phyloP scores from a whole-genome alignment of 2,329 filamentous ascomycete genomes.

The Verticillium isaacii region DNA sequence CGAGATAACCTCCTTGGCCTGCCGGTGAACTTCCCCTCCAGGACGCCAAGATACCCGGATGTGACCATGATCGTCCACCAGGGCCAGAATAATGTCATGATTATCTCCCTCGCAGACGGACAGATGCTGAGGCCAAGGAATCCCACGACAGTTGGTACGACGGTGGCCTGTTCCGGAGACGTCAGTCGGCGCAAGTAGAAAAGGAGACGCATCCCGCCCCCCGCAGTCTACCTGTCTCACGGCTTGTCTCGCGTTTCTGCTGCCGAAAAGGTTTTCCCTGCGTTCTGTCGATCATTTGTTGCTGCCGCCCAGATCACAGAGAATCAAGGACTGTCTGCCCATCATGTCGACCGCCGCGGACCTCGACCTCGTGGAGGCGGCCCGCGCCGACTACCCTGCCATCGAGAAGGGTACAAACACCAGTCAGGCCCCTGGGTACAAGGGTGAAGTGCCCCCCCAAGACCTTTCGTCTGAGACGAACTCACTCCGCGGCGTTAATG shows the following conservation, averaged over 20 bases:
- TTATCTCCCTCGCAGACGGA: background rate
- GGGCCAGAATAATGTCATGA: background rate
- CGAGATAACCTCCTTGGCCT: background rate
- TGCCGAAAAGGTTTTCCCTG: background rate
- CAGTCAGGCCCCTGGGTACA: background rate
- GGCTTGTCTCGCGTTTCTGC: background rate
- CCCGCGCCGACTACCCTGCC: slow-evolving; percentile 5
- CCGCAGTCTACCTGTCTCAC: background rate
- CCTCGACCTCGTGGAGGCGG: slow-evolving; percentile 8
- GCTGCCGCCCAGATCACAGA: background rate
- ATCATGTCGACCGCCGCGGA: slow-evolving; percentile 8
- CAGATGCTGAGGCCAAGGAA: background rate
- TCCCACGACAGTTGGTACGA: background rate
- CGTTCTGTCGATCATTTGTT: background rate
- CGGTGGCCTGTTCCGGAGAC: background rate
- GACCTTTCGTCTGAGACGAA: background rate
- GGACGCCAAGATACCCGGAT: background rate
- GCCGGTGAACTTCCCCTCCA: background rate
- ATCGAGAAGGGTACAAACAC: slow-evolving; percentile 7
- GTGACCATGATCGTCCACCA: background rate
- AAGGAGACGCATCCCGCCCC: background rate
- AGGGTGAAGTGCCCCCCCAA: background rate
- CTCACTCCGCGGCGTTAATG: slow-evolving; percentile 2
- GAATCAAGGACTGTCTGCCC: background rate
- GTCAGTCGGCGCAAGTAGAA: background rate